These are phyloP conservation scores for Aschersonia sp. DNA, from an alignment of 2,329 filamentous ascomycete genomes.

Conservation along the genomic window DNA sequence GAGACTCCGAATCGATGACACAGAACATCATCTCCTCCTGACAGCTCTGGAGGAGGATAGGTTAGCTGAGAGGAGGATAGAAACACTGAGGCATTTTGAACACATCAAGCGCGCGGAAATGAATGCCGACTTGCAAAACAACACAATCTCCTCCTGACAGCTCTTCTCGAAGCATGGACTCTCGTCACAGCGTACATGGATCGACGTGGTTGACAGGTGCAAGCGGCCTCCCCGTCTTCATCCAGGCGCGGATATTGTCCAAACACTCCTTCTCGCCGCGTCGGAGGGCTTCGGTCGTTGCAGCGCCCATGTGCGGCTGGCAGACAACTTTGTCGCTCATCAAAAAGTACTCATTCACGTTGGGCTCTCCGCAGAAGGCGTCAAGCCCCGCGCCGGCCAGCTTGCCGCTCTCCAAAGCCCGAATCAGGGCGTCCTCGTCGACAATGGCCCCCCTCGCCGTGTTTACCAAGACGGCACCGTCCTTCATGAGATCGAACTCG, in stretches of 20 bases:
- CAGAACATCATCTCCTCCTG: too few species aligned
- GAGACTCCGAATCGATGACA: too few species aligned
- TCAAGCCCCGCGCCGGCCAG: slow-evolving; percentile 32
- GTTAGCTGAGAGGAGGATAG: too few species aligned
- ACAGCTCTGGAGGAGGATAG: too few species aligned
- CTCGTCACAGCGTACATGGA: too few species aligned
- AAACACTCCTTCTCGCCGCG: background rate
- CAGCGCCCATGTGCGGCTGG: background rate
- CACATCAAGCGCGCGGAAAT: too few species aligned
- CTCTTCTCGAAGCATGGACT: too few species aligned
- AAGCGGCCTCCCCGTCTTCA: background rate
- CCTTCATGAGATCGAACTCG: slow-evolving; percentile 31
- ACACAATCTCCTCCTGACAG: too few species aligned
- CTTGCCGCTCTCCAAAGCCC: slow-evolving; percentile 30
- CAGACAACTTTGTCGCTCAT: background rate
- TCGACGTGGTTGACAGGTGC: background rate
- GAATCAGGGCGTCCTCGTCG: slow-evolving; percentile 30
- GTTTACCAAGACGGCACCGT: slow-evolving; percentile 31
- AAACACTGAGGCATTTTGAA: too few species aligned
- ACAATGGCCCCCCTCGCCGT: slow-evolving; percentile 34
- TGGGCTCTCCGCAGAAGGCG: slow-evolving; percentile 29
- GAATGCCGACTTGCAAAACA: too few species aligned
- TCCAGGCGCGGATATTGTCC: background rate
- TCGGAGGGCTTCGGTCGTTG: background rate
- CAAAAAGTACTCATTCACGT: slow-evolving; percentile 11